Percentiles rank a stretch among this genome's conserved stretches.
phyloP scores from a whole-genome alignment of 2,329 filamentous ascomycete species.

The Hymenoscyphus infarciens region DNA sequence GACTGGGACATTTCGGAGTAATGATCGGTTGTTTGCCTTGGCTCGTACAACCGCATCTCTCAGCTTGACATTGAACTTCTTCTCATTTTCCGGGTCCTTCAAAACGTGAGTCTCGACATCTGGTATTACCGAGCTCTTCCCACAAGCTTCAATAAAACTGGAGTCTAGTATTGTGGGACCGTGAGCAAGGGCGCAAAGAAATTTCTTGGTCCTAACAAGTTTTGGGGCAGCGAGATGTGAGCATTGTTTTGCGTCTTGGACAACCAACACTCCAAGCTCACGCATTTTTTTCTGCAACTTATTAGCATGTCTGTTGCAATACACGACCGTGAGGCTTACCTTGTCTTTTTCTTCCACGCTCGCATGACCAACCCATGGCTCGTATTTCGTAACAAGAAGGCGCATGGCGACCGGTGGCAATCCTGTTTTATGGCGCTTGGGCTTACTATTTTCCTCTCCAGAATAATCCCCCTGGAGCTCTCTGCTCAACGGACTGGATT shows the following conservation, averaged over 20 bases:
- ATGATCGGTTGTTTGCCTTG: slow-evolving; percentile 68
- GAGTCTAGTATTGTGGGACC: slow-evolving; percentile 75
- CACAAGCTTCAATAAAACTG: slow-evolving; percentile 72
- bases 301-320: slow-evolving; percentile 18
- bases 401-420: slow-evolving; percentile 67
- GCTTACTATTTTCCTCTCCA: slow-evolving; percentile 46
- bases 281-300: slow-evolving; percentile 69
- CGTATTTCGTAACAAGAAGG: slow-evolving; percentile 79
- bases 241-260: slow-evolving; percentile 70
- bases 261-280: slow-evolving; percentile 76
- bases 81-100: slow-evolving; percentile 69
- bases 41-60: slow-evolving; percentile 66
- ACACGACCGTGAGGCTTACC: slow-evolving; percentile 47
- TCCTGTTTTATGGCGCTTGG: slow-evolving; percentile 54
- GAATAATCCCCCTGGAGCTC: slow-evolving; percentile 44
- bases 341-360: slow-evolving; percentile 76
- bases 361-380: slow-evolving; percentile 71
- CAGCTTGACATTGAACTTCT: slow-evolving; percentile 66
- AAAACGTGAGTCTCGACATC: slow-evolving; percentile 64
- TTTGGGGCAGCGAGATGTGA: slow-evolving; percentile 85
- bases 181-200: slow-evolving; percentile 79
- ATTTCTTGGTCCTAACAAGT: slow-evolving; percentile 88
- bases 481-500: slow-evolving; percentile 40
- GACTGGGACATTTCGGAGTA: slow-evolving; percentile 72
- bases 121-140: slow-evolving; percentile 65